phyloP scores from a whole-genome alignment of 345 rosid genomes.

The Streptanthus diversifolius region DNA sequence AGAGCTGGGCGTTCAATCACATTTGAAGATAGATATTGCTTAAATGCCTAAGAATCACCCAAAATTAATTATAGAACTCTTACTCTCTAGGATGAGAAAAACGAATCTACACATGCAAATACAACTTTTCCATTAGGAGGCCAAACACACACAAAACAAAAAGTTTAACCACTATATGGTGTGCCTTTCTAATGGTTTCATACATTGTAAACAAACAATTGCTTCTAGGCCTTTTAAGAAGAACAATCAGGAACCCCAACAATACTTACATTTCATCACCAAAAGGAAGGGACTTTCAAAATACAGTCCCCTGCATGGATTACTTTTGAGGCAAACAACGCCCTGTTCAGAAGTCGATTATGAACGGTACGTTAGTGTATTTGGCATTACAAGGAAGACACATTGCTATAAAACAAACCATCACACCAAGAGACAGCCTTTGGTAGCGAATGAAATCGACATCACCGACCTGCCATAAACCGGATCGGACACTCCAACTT shows the following conservation, averaged over 20 bases:
- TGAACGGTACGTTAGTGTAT: neutral
- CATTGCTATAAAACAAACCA: neutral
- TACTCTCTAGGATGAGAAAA: neutral
- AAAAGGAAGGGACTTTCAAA: slow-evolving; percentile 53
- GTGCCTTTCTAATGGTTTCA: neutral
- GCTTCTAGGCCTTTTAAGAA: neutral
- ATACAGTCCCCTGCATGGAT: slow-evolving; percentile 68
- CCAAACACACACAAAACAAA: neutral
- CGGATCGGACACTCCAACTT: too few relatives aligned
- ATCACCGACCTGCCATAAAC: slow-evolving; percentile 53
- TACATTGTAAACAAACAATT: too few relatives aligned
- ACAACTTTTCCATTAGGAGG: neutral
- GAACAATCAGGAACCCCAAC: neutral
- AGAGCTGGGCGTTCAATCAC: slow-evolving; percentile 35
- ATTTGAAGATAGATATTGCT: slow-evolving; percentile 31
- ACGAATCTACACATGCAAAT: neutral
- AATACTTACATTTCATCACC: neutral
- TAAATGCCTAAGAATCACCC: slow-evolving; percentile 46
- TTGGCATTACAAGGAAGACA: neutral
- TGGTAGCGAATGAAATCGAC: neutral
- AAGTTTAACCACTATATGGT: neutral
- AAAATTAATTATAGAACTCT: neutral
- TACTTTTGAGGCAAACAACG: slow-evolving; percentile 55
- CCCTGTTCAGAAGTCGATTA: slow-evolving; percentile 41
- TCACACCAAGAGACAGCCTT: neutral